Percentiles rank a stretch among this genome's conserved stretches.
phyloP scores from a whole-genome alignment of 176 grass and related monocot species.

The Eleusine coracana region DNA sequence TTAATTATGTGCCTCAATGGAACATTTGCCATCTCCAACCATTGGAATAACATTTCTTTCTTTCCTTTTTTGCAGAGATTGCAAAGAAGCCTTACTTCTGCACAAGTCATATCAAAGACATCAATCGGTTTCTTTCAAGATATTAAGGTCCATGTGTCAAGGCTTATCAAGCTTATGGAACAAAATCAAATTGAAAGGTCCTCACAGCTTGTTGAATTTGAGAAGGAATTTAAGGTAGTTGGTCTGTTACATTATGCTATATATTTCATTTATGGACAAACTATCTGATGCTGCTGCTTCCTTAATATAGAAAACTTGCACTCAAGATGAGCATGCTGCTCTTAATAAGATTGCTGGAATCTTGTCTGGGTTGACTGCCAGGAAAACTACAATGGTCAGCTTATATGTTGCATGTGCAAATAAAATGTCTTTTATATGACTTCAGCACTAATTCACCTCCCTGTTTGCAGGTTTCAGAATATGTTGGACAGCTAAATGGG shows the following conservation, averaged over 20 bases:
- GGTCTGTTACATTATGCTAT: slow-evolving; percentile 2
- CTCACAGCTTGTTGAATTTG: slow-evolving; percentile 56
- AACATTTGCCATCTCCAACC: slow-evolving; percentile 18
- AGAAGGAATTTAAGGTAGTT: slow-evolving; percentile 74
- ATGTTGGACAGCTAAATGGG: slow-evolving; percentile 51
- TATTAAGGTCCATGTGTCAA: slow-evolving; percentile 49
- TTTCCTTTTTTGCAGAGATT: slow-evolving; percentile 42
- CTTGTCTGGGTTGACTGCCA: slow-evolving; percentile 57
- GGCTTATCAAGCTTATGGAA: slow-evolving; percentile 52
- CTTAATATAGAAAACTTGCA: slow-evolving; percentile 61
- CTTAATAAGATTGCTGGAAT: slow-evolving; percentile 65
- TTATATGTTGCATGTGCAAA: slow-evolving; percentile 29
- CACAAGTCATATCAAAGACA: slow-evolving; percentile 74
- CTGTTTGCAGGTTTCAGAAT: slow-evolving; percentile 64
- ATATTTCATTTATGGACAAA: slow-evolving; percentile 16
- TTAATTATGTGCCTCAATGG: neutral
- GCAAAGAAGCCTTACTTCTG: slow-evolving; percentile 67
- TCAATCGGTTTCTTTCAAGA: slow-evolving; percentile 58
- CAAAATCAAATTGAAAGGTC: slow-evolving; percentile 54
- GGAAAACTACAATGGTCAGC: slow-evolving; percentile 67
- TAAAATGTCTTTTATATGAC: neutral
- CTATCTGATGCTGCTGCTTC: slow-evolving; percentile 12
- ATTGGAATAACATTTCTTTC: neutral
- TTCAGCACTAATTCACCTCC: slow-evolving; percentile 7
- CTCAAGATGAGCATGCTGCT: slow-evolving; percentile 64